Base-by-base conservation (phyloP, 1,284 basidiomycete species). In the Cutaneotrichosporon sp. region DNA sequence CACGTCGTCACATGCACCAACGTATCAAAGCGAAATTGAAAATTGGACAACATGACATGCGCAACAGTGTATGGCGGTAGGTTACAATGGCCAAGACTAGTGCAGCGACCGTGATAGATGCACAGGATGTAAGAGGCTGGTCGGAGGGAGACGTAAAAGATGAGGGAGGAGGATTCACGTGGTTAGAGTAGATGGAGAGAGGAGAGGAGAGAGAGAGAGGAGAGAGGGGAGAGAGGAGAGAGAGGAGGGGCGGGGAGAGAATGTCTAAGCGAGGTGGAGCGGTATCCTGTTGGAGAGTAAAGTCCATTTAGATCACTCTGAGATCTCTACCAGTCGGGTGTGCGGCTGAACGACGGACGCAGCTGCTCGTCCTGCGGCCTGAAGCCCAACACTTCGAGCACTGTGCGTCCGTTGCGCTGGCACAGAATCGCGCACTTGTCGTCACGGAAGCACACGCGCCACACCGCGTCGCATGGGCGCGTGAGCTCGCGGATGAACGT, bases 351-450 rank as follows among this genome's bases (percentile, higher is more conserved):
- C 9, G 32, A 25, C 17, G 51, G 38, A 19, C 39, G 48, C 31
- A 34, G 14, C 25, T 27, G 24, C 41, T 55, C 54, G 53, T 71
- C 69, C 46, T 69, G 70, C 19, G 71, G 68, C 19, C 68, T 62
- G 55, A 75, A 75, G 42, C 65, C 72, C 29, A 75, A 49, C 9
- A 96, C 84, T 77, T 96, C 92, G 74, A 94, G 84, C n/a, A 88
- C 84, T 38, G 88, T 94, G 79, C 86, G 87, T 35, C 86, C 88
- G 39, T 80, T 83, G 52, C 89, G 79, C 77, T 85, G 87, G 73
- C 87, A 88, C 76, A 93, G 82, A 46, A 96, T 79, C 29, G 87
- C 88, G 67, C 84, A 87, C 53, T 84, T 84, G 69, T 90, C 89
- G 54, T 83, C 80, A 62, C 82, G 80, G 76, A 86, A 88, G 39